Percentiles rank a stretch among this genome's conserved stretches.
Evolutionary conservation across 176 grass and related monocot genomes (phyloP).

Genomic region (Alopecurus myosuroides): DNA sequence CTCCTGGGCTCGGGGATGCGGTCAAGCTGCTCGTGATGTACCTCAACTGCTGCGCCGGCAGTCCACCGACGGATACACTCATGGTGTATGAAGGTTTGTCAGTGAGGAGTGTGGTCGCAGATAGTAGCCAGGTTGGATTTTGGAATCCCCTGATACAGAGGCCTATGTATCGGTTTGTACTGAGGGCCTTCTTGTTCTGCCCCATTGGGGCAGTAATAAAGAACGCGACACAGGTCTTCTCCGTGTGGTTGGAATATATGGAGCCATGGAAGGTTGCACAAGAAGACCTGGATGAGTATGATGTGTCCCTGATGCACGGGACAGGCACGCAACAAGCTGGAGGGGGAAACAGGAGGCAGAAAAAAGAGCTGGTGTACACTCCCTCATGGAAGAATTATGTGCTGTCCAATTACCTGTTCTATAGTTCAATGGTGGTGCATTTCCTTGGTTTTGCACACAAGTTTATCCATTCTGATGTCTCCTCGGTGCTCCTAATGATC

Average conservation of each 20-base stretch:
- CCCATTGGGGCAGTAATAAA: neutral
- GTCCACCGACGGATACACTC: neutral
- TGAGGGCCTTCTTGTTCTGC: slow-evolving; percentile 3
- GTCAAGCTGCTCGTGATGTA: slow-evolving; percentile 4
- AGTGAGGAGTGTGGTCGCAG: neutral
- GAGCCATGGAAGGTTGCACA: neutral
- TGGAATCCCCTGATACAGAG: slow-evolving; percentile 14
- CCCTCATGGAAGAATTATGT: slow-evolving; percentile 49
- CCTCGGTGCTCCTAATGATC: slow-evolving; percentile 29
- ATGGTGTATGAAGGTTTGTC: neutral
- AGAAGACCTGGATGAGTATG: neutral
- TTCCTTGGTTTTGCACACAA: slow-evolving; percentile 92
- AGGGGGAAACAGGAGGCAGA: neutral
- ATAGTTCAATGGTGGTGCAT: slow-evolving; percentile 76
- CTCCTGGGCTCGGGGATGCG: neutral
- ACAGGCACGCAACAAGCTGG: neutral
- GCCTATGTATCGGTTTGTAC: neutral
- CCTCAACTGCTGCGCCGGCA: neutral
- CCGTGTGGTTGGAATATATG: neutral
- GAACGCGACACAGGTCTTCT: neutral
- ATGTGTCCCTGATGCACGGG: neutral
- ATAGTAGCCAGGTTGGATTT: neutral
- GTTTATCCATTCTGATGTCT: slow-evolving; percentile 64
- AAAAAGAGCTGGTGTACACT: neutral
- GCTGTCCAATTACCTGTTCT: slow-evolving; percentile 88